Evolutionary conservation across 495 filamentous ascomycete genomes (phyloP).

Genomic region (Lasiosphaeria miniovina): DNA sequence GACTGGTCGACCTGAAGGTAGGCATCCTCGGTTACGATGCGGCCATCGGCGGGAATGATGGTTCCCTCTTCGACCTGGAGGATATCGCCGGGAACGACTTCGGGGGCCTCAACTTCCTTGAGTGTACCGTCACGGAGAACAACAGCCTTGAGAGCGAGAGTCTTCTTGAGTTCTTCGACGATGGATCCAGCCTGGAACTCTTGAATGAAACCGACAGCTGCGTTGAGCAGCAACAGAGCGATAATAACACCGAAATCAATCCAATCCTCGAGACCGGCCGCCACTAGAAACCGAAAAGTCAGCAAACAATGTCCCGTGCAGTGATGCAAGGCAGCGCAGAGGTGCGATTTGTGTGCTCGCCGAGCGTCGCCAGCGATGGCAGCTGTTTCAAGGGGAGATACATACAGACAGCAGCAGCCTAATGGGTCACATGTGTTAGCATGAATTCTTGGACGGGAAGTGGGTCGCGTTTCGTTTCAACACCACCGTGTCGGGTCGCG

Average conservation of each 20-base stretch:
- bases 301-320: slow-evolving; percentile 10
- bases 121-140: slow-evolving; percentile 74
- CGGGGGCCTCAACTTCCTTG: slow-evolving; percentile 69
- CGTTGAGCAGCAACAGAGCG: slow-evolving; percentile 74
- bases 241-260: slow-evolving; percentile 80
- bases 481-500: slow-evolving; percentile 12
- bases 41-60: slow-evolving; percentile 86
- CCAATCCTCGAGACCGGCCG: slow-evolving; percentile 77
- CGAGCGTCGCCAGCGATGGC: neutral
- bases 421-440: slow-evolving; percentile 20
- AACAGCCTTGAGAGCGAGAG: slow-evolving; percentile 78
- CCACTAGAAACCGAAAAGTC: slow-evolving; percentile 30
- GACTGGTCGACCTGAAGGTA: slow-evolving; percentile 92
- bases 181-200: slow-evolving; percentile 89
- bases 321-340: slow-evolving; percentile 8
- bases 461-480: slow-evolving; percentile 32
- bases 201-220: slow-evolving; percentile 79
- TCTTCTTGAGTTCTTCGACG: slow-evolving; percentile 89
- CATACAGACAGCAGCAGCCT: slow-evolving; percentile 38
- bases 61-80: slow-evolving; percentile 86
- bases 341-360: neutral
- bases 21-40: slow-evolving; percentile 72
- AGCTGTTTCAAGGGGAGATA: slow-evolving; percentile 10
- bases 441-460: slow-evolving; percentile 18
- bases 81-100: slow-evolving; percentile 88